Conservation (phyloP, 1,284 basidiomycete species). For the Schizophyllum commune region DNA sequence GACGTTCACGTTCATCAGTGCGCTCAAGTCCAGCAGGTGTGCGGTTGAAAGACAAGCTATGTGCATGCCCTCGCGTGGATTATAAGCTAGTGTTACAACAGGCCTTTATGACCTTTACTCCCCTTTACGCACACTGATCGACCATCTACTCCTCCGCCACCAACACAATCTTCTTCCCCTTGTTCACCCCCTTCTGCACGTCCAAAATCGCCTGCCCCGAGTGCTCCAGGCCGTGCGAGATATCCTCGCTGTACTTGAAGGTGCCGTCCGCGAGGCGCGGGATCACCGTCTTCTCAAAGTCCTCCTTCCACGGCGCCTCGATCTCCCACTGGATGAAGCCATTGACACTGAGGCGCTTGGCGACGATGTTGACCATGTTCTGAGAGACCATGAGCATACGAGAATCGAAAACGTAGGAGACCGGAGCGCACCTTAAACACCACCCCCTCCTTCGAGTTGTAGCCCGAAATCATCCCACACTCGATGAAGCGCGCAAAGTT, state of each 20-base stretch:
- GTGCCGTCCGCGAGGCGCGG: conserved; percentile 34
- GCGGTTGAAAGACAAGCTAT: no score
- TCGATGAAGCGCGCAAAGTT: conserved; percentile 40
- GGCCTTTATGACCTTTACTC: no score
- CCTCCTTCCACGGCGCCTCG: conserved; percentile 9
- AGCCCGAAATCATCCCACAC: conserved; percentile 26
- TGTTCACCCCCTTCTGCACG: conserved; percentile 35
- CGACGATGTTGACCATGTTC: conserved; percentile 13
- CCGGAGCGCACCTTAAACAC: conserved; percentile 11
- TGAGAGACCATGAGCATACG: background rate
- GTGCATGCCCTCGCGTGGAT: no score
- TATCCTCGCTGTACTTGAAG: conserved; percentile 34
- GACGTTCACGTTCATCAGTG: no score
- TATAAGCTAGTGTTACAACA: no score
- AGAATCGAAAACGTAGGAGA: background rate
- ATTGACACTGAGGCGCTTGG: conserved; percentile 10
- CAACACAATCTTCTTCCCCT: conserved; percentile 29
- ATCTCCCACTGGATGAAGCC: conserved; percentile 14
- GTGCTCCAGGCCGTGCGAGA: conserved; percentile 28
- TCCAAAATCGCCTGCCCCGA: conserved; percentile 30
- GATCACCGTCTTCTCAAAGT: conserved; percentile 33
- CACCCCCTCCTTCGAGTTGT: conserved; percentile 19
- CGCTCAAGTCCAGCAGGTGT: no score
- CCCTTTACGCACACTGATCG: no score
- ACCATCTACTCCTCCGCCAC: conserved; percentile 16